Conservation (phyloP, 2,329 filamentous ascomycete species). For the Rhytidhysteron rufulum region DNA sequence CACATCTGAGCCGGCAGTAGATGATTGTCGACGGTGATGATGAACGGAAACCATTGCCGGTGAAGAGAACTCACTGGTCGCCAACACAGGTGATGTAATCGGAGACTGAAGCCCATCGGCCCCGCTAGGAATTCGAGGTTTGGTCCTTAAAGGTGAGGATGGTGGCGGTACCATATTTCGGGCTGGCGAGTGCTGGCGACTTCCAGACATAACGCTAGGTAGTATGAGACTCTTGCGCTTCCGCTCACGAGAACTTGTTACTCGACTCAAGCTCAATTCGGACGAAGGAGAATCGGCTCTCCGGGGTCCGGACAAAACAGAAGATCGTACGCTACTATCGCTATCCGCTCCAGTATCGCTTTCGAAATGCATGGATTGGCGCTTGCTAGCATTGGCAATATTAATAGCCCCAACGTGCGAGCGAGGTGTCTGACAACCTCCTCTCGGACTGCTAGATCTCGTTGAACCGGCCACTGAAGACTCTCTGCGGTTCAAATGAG, state of each 20-base stretch:
- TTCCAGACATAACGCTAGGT: constrained; percentile 67
- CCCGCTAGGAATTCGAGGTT: constrained; percentile 65
- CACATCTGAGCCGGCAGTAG: constrained; percentile 71
- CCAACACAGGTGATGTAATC: constrained; percentile 82
- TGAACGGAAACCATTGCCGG: constrained; percentile 57
- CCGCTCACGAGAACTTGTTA: constrained; percentile 74
- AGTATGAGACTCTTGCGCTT: constrained; percentile 85
- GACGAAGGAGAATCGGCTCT: constrained; percentile 88
- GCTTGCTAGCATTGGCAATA: constrained; percentile 61
- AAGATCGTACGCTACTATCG: constrained; percentile 84
- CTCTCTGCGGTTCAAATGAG: constrained; percentile 44
- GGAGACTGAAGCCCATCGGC: constrained; percentile 73
- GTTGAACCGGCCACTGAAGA: constrained; percentile 71
- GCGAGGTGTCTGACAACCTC: constrained; percentile 77
- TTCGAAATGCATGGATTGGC: constrained; percentile 75
- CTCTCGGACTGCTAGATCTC: constrained; percentile 82
- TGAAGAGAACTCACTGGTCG: constrained; percentile 76
- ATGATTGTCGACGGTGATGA: constrained; percentile 82
- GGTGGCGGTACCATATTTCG: constrained; percentile 65
- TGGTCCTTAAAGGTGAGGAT: constrained; percentile 79
- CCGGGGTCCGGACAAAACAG: constrained; percentile 64
- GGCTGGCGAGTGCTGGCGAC: constrained; percentile 84
- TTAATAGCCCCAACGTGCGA: constrained; percentile 65
- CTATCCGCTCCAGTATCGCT: constrained; percentile 80
- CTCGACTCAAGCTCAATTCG: constrained; percentile 73